phyloP scores from a whole-genome alignment of 2,329 filamentous ascomycete genomes.

The Xylaria multiplex region DNA sequence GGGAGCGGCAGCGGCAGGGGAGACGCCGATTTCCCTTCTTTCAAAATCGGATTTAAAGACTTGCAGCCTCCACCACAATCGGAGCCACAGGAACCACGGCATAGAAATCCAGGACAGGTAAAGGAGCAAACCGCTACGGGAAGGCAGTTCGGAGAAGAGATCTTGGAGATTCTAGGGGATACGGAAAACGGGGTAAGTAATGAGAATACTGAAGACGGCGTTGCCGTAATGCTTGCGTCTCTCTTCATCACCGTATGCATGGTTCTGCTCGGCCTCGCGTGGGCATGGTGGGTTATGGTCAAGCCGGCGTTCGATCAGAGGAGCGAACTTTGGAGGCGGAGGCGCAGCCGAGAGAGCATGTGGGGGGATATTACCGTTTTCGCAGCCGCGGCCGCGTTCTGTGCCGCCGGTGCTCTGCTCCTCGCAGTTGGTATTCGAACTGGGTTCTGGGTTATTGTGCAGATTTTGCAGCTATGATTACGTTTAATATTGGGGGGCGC shows the following conservation, averaged over 20 bases:
- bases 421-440: conserved; percentile 28
- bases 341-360: conserved; percentile 38
- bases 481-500: background rate
- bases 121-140: background rate
- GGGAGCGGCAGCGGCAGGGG: conserved; percentile 35
- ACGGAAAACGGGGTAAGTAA: background rate
- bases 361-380: conserved; percentile 42
- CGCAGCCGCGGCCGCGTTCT: conserved; percentile 37
- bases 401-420: conserved; percentile 29
- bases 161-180: background rate
- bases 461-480: background rate
- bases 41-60: background rate
- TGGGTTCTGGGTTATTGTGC: conserved; percentile 30
- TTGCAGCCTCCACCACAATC: background rate
- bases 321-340: conserved; percentile 43
- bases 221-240: conserved; percentile 19
- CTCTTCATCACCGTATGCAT: conserved; percentile 30
- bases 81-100: background rate
- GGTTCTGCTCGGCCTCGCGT: conserved; percentile 36
- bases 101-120: background rate
- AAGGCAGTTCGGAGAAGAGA: background rate
- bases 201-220: conserved; percentile 2
- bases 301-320: conserved; percentile 44
- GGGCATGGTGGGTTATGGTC: conserved; percentile 43
- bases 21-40: conserved; percentile 43